Evolutionary conservation across 768 basidiomycete genomes (phyloP), one percentile per base, ranked within the genome.

Genomic region (Auricularia sp.): DNA sequence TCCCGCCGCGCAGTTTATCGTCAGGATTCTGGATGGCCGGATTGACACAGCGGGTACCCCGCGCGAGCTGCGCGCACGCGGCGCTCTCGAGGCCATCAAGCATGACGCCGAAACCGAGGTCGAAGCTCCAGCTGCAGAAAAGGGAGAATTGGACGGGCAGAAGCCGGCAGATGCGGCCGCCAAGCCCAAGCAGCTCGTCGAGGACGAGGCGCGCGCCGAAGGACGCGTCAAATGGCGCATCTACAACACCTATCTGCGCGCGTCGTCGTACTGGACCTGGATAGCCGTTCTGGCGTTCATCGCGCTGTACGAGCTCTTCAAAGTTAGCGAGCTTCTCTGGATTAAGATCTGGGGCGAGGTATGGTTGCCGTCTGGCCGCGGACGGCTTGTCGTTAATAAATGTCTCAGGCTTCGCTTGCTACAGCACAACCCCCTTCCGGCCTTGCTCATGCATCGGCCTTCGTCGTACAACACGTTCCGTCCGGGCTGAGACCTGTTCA

Each of bases 291-390:
- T 65, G 14, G 35, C 33, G 7, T 29, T 43, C 34, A 62, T 36
- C 18, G 23, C 54, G 33, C 21, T 44, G 7, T 61, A 36, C 36
- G 42, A 64, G n/a, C 23, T 12, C 33, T 29, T 23, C 7, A 43
- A 34, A 3, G 43, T 61, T 29, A 29, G 8, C 2, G n/a, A 63
- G 34, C 36, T 64, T 56, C 44, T 62, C 56, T 76, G 75, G 75
- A 68, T 76, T 42, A 74, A 72, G 65, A 62, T 74, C n/a, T 76
- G 75, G 75, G 73, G 73, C 18, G 69, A 72, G 61, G 74, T 73
- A 67, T 29, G 29, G 1, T 42, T 42, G 7, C 7, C 16, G 36
- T 51, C 18, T 51, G 47, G 6, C 47, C 29, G 29, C 29, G 29
- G 29, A 29, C 29, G 29, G 1, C 29, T 29, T 29, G 29, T 29